Conservation (phyloP, 768 basidiomycete species). For the Russula griseocarnosa region DNA sequence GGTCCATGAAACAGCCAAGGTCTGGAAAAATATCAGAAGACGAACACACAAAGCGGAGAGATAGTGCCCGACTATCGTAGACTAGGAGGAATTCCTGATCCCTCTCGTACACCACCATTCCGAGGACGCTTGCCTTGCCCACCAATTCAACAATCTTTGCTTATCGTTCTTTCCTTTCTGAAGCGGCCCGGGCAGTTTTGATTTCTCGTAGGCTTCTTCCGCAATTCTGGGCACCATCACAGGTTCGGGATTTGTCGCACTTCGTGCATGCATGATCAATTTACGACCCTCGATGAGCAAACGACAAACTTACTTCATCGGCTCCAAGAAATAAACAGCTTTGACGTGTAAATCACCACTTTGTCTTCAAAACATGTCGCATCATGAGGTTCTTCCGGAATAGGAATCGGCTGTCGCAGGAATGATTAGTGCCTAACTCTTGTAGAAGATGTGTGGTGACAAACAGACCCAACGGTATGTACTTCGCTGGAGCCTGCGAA, state of each 20-base stretch:
- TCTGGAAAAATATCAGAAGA: background rate
- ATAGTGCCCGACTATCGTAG: background rate
- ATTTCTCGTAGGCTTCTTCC: background rate
- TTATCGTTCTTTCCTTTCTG: background rate
- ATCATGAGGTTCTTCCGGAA: background rate
- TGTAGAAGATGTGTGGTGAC: no score
- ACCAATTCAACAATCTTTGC: background rate
- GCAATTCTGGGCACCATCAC: background rate
- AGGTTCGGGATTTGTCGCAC: background rate
- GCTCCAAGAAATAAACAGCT: background rate
- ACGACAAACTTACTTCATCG: background rate
- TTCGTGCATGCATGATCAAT: background rate
- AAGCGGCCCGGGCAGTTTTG: no score
- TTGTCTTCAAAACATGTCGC: background rate
- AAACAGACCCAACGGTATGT: no score
- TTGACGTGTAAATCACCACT: slow-evolving; percentile 1
- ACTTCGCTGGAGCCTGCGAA: no score
- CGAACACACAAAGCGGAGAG: no score
- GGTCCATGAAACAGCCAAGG: slow-evolving; percentile 4
- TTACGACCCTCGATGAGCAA: background rate
- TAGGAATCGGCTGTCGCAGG: background rate
- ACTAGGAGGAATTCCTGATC: slow-evolving; percentile 3
- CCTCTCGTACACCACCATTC: background rate
- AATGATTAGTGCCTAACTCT: no score
- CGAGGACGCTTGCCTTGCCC: background rate